Evolutionary conservation across 1,284 basidiomycete genomes (phyloP).

Genomic region (Microbotryomycetes sp.): DNA sequence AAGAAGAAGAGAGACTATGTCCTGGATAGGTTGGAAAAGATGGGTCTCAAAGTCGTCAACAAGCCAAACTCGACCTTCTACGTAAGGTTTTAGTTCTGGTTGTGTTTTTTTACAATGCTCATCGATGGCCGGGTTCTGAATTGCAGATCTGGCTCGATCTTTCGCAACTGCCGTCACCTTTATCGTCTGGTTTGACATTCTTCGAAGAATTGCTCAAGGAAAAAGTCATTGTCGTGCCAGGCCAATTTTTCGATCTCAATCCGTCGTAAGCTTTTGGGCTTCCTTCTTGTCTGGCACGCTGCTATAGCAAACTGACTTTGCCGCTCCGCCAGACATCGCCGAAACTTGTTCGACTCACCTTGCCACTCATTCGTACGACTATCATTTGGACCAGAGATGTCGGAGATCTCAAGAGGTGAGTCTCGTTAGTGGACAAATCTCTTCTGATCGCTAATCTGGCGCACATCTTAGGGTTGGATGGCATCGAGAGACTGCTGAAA

Average conservation of each 20-base stretch:
- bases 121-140: constrained; percentile 55
- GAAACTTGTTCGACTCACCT: constrained; percentile 77
- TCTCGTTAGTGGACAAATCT: constrained; percentile 9
- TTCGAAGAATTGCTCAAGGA: constrained; percentile 91
- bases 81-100: background rate
- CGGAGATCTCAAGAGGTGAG: constrained; percentile 70
- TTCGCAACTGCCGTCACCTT: constrained; percentile 62
- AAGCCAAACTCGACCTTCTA: constrained; percentile 26
- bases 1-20: constrained; percentile 85
- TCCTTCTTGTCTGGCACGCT: constrained; percentile 36
- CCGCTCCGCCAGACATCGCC: constrained; percentile 21
- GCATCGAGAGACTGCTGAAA: constrained; percentile 69
- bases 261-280: constrained; percentile 45
- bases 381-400: constrained; percentile 75
- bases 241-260: constrained; percentile 56
- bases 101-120: too few relatives aligned
- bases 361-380: constrained; percentile 78
- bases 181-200: constrained; percentile 86
- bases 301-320: background rate
- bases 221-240: constrained; percentile 69
- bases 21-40: constrained; percentile 65
- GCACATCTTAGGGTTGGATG: constrained; percentile 59
- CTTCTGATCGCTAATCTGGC: constrained; percentile 3
- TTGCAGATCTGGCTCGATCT: constrained; percentile 92
- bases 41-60: constrained; percentile 64